A percentile compares a stretch with the other conserved stretches of the same genome.
These are phyloP conservation scores for Coleophoma cylindrospora DNA, from an alignment of 2,329 filamentous ascomycete genomes.

Conservation along the genomic window DNA sequence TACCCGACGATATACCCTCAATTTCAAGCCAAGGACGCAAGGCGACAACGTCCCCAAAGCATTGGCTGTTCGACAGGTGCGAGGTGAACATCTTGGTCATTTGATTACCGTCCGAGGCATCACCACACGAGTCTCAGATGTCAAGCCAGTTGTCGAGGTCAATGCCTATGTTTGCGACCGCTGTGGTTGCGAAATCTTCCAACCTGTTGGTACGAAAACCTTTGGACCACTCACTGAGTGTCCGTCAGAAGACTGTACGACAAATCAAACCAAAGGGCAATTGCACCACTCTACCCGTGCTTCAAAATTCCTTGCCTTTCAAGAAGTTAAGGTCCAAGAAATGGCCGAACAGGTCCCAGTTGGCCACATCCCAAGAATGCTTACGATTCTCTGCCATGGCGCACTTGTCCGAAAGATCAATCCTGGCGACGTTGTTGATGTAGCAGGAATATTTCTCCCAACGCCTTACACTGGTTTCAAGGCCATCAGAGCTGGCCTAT, in stretches of 20 bases:
- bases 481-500: slow-evolving; percentile 89
- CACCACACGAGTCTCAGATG: slow-evolving; percentile 90
- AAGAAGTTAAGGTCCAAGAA: slow-evolving; percentile 98
- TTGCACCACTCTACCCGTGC: slow-evolving; percentile 92
- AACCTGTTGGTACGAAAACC: slow-evolving; percentile 86
- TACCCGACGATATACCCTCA: slow-evolving; percentile 88
- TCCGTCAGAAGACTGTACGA: slow-evolving; percentile 82
- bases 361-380: slow-evolving; percentile 87
- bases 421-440: slow-evolving; percentile 89
- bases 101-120: slow-evolving; percentile 95
- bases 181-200: slow-evolving; percentile 96
- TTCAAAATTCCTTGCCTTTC: slow-evolving; percentile 95
- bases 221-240: slow-evolving; percentile 85
- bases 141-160: slow-evolving; percentile 96
- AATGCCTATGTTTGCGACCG: slow-evolving; percentile 97
- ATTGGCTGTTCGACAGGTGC: slow-evolving; percentile 87
- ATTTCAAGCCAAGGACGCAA: slow-evolving; percentile 88
- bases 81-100: slow-evolving; percentile 86
- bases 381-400: slow-evolving; percentile 88
- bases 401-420: slow-evolving; percentile 81
- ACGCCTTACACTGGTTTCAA: slow-evolving; percentile 99
- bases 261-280: slow-evolving; percentile 89
- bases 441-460: slow-evolving; percentile 92
- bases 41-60: slow-evolving; percentile 58
- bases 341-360: slow-evolving; percentile 99